Evolutionary conservation across 306 rosid genomes (phyloP), one percentile per base, ranked within the genome.

Genomic region (Glycine soja): DNA sequence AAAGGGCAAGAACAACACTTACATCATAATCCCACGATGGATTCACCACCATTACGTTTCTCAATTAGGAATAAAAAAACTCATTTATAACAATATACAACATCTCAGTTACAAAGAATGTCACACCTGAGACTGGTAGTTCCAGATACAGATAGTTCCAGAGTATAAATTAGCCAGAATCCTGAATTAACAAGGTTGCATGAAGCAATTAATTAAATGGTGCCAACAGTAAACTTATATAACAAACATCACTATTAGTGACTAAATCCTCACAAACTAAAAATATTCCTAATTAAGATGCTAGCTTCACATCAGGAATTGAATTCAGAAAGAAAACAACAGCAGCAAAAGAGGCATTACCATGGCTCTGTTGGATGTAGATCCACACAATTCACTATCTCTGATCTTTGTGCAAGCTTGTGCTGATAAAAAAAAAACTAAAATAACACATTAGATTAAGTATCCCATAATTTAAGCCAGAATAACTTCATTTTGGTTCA

Each of bases 331-430:
- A 75, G 34, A 86, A 56, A 59, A 18, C 9, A 62, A 70, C 48
- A 30, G 45, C 38, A 30, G 43, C 15, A 67, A 61, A 46, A 3
- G 52, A 78, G 75, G 69, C 73, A 82, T 84, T 96, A 96, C 99
- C 99, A 96, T 93, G 99, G 99, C 64, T 96, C 99, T 48, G 97
- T 93, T 48, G 99, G 99, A 90, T 96, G 99, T 42, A 96, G 93
- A 93, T 96, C 99, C 88, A 93, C 99, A 67, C 97, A 96, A 80
- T 96, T 96, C 70, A 96, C 99, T 86, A 90, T 88, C 82, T 92
- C 93, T 70, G 93, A 90, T 77, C 87, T 86, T 67, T 87, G 94
- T 24, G 91, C 87, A 85, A 87, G 90, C 80, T 87, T 78, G 48
- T 88, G 80, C 97, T 92, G 90, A 72, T 77, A 14, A 61, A 64